Percentiles rank a stretch among this genome's conserved stretches.
phyloP scores from a whole-genome alignment of 768 basidiomycete genomes.

The Holtermannia corniformis region DNA sequence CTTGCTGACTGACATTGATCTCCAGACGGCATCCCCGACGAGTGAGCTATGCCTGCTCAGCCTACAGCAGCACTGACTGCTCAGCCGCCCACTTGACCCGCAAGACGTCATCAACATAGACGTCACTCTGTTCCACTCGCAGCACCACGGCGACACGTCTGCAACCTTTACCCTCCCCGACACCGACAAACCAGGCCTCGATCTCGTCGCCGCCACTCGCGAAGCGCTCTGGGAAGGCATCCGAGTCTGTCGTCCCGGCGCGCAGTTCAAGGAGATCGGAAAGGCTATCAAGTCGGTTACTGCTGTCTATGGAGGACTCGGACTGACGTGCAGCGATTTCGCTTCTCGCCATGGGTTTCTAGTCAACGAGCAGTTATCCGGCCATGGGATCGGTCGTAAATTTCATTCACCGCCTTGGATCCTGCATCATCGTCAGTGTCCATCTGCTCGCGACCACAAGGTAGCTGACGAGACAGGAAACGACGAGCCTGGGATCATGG shows the following conservation, averaged over 20 bases:
- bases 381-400: constrained; percentile 73
- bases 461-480: constrained; percentile 51
- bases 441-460: neutral
- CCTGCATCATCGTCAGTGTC: constrained; percentile 56
- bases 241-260: constrained; percentile 61
- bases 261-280: constrained; percentile 61
- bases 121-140: constrained; percentile 70
- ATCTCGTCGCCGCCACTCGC: constrained; percentile 57
- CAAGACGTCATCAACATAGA: constrained; percentile 86
- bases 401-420: constrained; percentile 83
- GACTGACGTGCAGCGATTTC: constrained; percentile 16
- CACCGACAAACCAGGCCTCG: constrained; percentile 60
- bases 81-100: constrained; percentile 65
- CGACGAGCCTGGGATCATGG: constrained; percentile 71
- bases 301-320: neutral
- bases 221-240: constrained; percentile 63
- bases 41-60: constrained; percentile 47
- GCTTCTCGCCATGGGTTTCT: constrained; percentile 47
- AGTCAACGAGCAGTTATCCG: constrained; percentile 63
- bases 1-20: neutral
- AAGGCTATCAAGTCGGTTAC: constrained; percentile 48
- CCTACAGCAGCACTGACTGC: neutral
- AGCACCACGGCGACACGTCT: constrained; percentile 85
- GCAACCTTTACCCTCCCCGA: constrained; percentile 70
- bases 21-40: constrained; percentile 74